Evolutionary conservation across 2,329 filamentous ascomycete genomes (phyloP), one percentile per base, ranked within the genome.

Genomic region (Penicillium occitanis): DNA sequence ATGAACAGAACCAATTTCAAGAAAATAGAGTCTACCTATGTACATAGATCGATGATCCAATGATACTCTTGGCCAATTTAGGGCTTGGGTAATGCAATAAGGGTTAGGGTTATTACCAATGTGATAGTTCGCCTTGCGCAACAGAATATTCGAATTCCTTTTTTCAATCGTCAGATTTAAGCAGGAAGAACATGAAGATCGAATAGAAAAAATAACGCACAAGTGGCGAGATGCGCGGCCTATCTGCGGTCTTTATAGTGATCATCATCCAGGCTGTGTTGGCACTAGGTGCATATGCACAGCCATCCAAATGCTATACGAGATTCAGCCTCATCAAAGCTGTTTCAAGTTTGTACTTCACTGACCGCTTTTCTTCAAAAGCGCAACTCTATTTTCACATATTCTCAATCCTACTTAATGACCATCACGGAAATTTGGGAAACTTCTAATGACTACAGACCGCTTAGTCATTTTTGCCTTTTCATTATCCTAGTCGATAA

Each of bases 221-320:
- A 28, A 7, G 48, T 53, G 25, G 28, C 3, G 25, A 33, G 25
- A 53, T 33, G 28, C 7, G 50, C 17, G 50, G 28, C 50, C 13
- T 53, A 51, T 51, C 13, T 51, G 48, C 14, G 48, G 5, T 33
- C n/a, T 30, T 33, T 33, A 13, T 33, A n/a, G n/a, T 8, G 28
- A 28, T 28, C 22, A 33, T 30, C 50, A 2, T 10, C 50, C 28
- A 7, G 50, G 50, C 50, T 53, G 28, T 53, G 50, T 33, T 53
- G 50, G 28, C 50, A 53, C 14, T 53, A 51, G 48, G 28, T 33
- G 51, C 51, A 55, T n/a, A 33, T 55, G 51, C 30, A 55, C 30
- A 53, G 51, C 30, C 28, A 30, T 55, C 17, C 51, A 5, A 35
- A 35, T 30, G 51, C 17, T 35, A 22, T 19, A 13, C 17, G 30